Percentiles rank a stretch among this genome's conserved stretches.
These are phyloP conservation scores for Stramenopiles sp. DNA, from an alignment of 352 stramenopile genomes.

Conservation along the genomic window DNA sequence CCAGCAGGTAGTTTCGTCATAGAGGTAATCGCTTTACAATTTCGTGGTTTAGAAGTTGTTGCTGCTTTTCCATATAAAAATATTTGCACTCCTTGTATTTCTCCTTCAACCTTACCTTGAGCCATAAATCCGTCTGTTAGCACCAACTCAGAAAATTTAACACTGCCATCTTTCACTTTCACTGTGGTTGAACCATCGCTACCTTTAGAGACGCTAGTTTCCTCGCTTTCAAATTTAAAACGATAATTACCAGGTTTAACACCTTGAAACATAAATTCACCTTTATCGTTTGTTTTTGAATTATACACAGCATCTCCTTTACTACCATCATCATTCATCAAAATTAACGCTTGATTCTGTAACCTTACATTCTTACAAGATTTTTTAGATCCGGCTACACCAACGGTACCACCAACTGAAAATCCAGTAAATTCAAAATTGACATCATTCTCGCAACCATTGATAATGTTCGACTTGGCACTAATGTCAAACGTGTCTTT, in stretches of 20 bases:
- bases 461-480: background rate
- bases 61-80: background rate
- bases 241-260: background rate
- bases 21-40: background rate
- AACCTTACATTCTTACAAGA: background rate
- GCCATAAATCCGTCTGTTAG: background rate
- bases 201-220: background rate
- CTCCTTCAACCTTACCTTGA: background rate
- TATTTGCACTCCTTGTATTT: background rate
- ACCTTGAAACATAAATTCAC: background rate
- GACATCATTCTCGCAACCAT: conserved; percentile 1
- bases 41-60: background rate
- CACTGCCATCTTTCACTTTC: background rate
- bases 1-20: background rate
- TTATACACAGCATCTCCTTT: background rate
- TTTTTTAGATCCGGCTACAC: background rate
- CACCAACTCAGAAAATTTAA: background rate
- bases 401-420: background rate
- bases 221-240: background rate
- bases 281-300: background rate
- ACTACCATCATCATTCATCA: background rate
- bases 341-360: background rate
- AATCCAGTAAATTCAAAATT: conserved; percentile 8
- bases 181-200: background rate
- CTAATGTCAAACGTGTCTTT: background rate